Percentiles rank a stretch among this genome's conserved stretches.
These are phyloP conservation scores for Bipolaris gigantea DNA, from an alignment of 2,329 filamentous ascomycete genomes.

Conservation along the genomic window DNA sequence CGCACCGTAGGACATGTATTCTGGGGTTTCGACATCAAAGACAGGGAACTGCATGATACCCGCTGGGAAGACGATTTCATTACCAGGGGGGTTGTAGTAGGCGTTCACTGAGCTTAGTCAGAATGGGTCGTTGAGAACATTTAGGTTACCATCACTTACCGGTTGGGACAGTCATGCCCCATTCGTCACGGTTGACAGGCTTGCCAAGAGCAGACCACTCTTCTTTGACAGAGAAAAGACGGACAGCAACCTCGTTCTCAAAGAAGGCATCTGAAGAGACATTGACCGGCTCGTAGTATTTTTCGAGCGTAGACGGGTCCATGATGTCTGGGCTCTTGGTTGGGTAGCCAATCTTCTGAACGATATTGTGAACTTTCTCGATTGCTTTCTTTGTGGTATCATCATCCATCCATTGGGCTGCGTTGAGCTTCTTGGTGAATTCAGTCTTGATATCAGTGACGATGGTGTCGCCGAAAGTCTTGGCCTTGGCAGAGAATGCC, in stretches of 20 bases:
- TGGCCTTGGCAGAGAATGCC: conserved; percentile 67
- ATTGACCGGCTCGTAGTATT: conserved; percentile 60
- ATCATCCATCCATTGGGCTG: conserved; percentile 66
- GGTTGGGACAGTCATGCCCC: conserved; percentile 62
- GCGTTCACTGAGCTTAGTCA: conserved; percentile 54
- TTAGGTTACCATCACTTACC: neutral
- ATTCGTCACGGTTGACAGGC: conserved; percentile 62
- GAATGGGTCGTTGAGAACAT: neutral
- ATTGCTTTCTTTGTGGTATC: conserved; percentile 62
- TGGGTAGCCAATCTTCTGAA: conserved; percentile 70
- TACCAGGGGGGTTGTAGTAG: conserved; percentile 65
- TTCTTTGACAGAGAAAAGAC: conserved; percentile 51
- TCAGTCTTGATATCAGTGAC: conserved; percentile 70
- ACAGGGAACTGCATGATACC: conserved; percentile 69
- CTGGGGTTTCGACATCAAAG: conserved; percentile 64
- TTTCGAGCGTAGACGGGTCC: conserved; percentile 57
- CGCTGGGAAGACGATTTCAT: conserved; percentile 70
- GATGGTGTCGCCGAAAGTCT: conserved; percentile 68
- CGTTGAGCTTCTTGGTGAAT: conserved; percentile 63
- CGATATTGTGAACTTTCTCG: conserved; percentile 67
- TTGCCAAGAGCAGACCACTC: conserved; percentile 63
- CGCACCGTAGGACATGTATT: conserved; percentile 69
- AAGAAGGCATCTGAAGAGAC: conserved; percentile 59
- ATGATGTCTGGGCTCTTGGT: conserved; percentile 63
- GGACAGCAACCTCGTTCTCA: conserved; percentile 58